A percentile compares a stretch with the other conserved stretches of the same genome.
Evolutionary conservation across 441 rosid genomes (phyloP).

Genomic region (Pelargonium australe): DNA sequence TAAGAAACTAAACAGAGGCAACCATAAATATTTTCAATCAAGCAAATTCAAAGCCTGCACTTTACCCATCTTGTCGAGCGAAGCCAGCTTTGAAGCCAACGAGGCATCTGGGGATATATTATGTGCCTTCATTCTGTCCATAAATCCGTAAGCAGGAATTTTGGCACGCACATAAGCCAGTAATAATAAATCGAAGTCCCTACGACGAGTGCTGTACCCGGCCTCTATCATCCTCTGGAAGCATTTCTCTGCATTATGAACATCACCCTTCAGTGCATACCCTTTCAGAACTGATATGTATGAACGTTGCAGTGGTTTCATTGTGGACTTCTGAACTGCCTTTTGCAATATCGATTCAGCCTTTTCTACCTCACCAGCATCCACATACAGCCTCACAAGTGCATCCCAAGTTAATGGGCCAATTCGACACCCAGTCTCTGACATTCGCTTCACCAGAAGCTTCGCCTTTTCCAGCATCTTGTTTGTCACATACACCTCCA

Average conservation of each 20-base stretch:
- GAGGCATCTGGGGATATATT: constrained; percentile 8
- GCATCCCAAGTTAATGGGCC: constrained; percentile 11
- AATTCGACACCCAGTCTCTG: constrained; percentile 10
- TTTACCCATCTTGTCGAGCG: neutral
- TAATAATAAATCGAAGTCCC: constrained; percentile 12
- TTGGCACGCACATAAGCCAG: constrained; percentile 15
- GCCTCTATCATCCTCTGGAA: constrained; percentile 18
- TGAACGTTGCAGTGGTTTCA: constrained; percentile 14
- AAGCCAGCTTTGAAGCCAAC: neutral
- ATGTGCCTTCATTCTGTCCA: constrained; percentile 21
- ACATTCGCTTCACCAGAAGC: constrained; percentile 25
- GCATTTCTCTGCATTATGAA: constrained; percentile 22
- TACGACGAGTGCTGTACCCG: constrained; percentile 14
- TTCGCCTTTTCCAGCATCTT: constrained; percentile 23
- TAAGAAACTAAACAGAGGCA: too few relatives aligned
- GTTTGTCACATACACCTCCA: constrained; percentile 19
- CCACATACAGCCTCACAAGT: constrained; percentile 24
- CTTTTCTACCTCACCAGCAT: constrained; percentile 26
- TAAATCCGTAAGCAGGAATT: neutral
- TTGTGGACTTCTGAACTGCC: constrained; percentile 5
- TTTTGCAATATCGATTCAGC: constrained; percentile 13
- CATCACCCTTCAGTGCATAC: constrained; percentile 25
- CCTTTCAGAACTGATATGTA: constrained; percentile 22
- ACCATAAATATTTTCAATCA: too few relatives aligned
- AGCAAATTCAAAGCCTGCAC: too few relatives aligned